Evolutionary conservation across 2,329 filamentous ascomycete species (phyloP).

Genomic region (Metarhizium anisopliae): DNA sequence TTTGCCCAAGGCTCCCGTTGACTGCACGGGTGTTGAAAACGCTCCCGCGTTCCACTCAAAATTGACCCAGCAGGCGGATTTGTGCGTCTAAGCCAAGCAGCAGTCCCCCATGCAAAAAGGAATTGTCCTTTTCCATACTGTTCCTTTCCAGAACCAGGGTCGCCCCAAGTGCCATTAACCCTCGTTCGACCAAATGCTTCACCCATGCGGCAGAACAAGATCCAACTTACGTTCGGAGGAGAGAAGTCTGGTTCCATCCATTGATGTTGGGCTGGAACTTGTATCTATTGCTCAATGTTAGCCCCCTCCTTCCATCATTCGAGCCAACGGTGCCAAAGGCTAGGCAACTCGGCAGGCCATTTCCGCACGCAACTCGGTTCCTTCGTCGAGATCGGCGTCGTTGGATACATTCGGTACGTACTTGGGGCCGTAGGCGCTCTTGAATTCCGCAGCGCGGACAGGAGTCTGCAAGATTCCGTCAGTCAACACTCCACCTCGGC

Average conservation of each 20-base stretch:
- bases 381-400: not conserved
- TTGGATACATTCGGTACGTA: slow-evolving; percentile 27
- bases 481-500: slow-evolving; percentile 13
- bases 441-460: slow-evolving; percentile 40
- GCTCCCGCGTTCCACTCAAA: not conserved
- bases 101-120: not conserved
- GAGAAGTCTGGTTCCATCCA: slow-evolving; percentile 37
- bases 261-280: slow-evolving; percentile 45
- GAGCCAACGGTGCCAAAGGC: not conserved
- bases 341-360: not conserved
- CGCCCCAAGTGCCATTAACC: not conserved
- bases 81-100: not conserved
- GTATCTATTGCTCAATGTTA: slow-evolving; percentile 40
- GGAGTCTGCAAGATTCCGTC: slow-evolving; percentile 33
- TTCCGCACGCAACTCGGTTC: not conserved
- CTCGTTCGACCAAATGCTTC: not conserved
- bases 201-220: not conserved
- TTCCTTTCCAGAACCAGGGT: not conserved
- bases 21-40: not conserved
- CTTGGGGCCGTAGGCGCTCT: slow-evolving; percentile 59
- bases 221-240: slow-evolving; percentile 41
- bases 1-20: not conserved
- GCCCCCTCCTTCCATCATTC: slow-evolving; percentile 3
- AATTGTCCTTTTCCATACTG: not conserved
- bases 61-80: not conserved